phyloP scores from a whole-genome alignment of 2,329 filamentous ascomycete genomes.

The Aspergillus ochraceus region DNA sequence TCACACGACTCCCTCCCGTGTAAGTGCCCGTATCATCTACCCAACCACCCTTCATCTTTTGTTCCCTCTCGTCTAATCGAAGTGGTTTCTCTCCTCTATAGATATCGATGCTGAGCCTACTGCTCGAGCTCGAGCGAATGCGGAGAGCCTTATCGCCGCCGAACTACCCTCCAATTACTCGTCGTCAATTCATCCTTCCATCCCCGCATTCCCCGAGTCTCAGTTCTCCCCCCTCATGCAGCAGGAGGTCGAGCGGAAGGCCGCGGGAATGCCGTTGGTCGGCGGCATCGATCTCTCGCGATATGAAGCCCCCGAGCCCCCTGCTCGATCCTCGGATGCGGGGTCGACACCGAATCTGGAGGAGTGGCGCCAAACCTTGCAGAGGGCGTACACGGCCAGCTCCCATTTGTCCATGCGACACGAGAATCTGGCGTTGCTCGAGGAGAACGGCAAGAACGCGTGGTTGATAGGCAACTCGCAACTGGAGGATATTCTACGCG shows the following conservation, averaged over 20 bases:
- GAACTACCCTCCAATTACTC: constrained; percentile 59
- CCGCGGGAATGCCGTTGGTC: constrained; percentile 57
- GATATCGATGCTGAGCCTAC: constrained; percentile 80
- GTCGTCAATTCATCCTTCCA: constrained; percentile 57
- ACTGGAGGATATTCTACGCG: constrained; percentile 68
- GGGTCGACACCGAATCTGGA: constrained; percentile 37
- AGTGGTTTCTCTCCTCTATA: constrained; percentile 38
- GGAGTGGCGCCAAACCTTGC: constrained; percentile 53
- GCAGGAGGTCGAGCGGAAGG: constrained; percentile 68
- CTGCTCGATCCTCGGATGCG: constrained; percentile 37
- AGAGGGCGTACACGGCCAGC: constrained; percentile 58
- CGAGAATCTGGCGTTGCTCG: constrained; percentile 70
- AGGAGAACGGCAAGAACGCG: constrained; percentile 80
- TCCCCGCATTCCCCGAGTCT: constrained; percentile 54
- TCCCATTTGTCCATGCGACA: constrained; percentile 58
- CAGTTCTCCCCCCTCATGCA: constrained; percentile 66
- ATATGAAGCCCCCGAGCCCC: constrained; percentile 74
- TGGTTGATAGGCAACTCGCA: constrained; percentile 87
- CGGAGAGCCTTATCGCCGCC: constrained; percentile 67
- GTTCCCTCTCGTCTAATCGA: constrained; percentile 15
- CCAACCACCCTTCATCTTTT: too few species aligned
- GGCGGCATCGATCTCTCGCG: constrained; percentile 72
- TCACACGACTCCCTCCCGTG: constrained; percentile 80
- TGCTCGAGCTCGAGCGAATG: constrained; percentile 59
- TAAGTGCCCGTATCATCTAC: constrained; percentile 43